Evolutionary conservation across 176 grass and related monocot genomes (phyloP).

Genomic region (Themeda triandra): DNA sequence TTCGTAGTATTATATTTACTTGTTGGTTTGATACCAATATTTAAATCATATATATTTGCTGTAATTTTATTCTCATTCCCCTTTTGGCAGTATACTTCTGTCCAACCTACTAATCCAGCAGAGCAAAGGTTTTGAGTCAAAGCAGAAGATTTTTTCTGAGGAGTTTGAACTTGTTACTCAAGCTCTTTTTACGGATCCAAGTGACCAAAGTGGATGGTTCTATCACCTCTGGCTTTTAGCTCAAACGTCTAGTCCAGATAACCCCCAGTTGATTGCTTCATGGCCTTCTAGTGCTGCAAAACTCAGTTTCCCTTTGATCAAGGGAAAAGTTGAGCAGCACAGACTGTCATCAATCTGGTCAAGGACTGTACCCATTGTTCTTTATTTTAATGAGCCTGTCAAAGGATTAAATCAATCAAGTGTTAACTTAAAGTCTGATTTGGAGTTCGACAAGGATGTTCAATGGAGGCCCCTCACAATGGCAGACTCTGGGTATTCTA

Average conservation of each 20-base stretch:
- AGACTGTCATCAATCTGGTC: constrained; percentile 20
- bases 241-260: constrained; percentile 57
- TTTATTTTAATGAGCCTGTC: constrained; percentile 71
- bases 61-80: background rate
- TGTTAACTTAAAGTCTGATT: constrained; percentile 52
- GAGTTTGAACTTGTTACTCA: constrained; percentile 83
- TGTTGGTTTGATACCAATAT: background rate
- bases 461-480: constrained; percentile 58
- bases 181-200: constrained; percentile 93
- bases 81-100: constrained; percentile 73
- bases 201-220: constrained; percentile 99
- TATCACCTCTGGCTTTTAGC: constrained; percentile 96
- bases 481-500: constrained; percentile 59
- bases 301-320: constrained; percentile 33
- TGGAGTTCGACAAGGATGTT: constrained; percentile 46
- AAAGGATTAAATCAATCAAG: constrained; percentile 65
- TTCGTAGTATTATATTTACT: background rate
- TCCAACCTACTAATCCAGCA: constrained; percentile 68
- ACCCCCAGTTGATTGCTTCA: constrained; percentile 68
- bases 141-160: constrained; percentile 66
- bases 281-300: constrained; percentile 67
- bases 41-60: constrained; percentile 21
- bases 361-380: constrained; percentile 60
- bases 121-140: constrained; percentile 63
- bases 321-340: constrained; percentile 19